These are phyloP conservation scores for Sugiyamaella pinicola DNA, from an alignment of 1,139 yeast species.

Conservation along the genomic window DNA sequence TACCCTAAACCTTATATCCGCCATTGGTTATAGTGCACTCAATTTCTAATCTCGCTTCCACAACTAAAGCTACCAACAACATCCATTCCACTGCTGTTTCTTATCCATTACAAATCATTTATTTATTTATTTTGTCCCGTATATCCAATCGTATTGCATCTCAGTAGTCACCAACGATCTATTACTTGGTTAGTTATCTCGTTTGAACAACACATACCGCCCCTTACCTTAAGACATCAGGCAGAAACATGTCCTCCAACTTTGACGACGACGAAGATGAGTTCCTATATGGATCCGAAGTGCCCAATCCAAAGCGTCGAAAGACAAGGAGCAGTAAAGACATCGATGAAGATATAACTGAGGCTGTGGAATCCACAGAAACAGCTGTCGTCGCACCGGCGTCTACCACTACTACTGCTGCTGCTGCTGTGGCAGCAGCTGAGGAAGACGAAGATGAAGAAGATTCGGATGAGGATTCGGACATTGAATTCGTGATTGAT, in stretches of 20 bases:
- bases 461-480: slow-evolving; percentile 45
- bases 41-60: too few species aligned
- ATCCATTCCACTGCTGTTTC: too few species aligned
- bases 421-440: slow-evolving; percentile 26
- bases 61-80: too few species aligned
- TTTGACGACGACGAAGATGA: slow-evolving; percentile 75
- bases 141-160: too few species aligned
- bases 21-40: too few species aligned
- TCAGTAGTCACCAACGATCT: too few species aligned
- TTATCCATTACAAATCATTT: background rate
- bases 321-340: slow-evolving; percentile 27
- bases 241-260: slow-evolving; percentile 20
- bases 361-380: background rate
- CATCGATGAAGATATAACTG: background rate
- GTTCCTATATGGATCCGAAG: slow-evolving; percentile 78
- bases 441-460: slow-evolving; percentile 37
- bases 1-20: too few species aligned
- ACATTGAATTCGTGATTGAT: slow-evolving; percentile 65
- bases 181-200: too few species aligned
- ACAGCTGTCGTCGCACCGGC: background rate
- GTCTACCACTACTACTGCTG: slow-evolving; percentile 1
- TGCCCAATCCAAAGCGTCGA: slow-evolving; percentile 45
- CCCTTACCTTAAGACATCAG: too few species aligned
- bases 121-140: background rate
- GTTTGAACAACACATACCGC: too few species aligned